A percentile compares a stretch with the other conserved stretches of the same genome.
Conservation (phyloP, 495 filamentous ascomycete species). For the Neurospora cerealis region DNA sequence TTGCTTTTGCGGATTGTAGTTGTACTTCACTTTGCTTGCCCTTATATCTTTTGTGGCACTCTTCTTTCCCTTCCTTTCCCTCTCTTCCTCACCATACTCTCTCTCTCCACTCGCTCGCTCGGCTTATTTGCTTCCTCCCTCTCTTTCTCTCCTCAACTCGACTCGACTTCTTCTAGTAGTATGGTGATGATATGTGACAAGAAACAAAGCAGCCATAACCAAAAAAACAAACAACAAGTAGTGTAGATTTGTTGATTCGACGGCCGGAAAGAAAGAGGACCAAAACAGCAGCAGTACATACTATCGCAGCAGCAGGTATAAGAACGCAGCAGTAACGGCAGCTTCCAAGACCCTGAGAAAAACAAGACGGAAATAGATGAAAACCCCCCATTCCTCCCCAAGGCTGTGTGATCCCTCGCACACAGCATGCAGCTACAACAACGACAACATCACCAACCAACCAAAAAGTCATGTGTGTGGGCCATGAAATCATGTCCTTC, state of each 20-base stretch:
- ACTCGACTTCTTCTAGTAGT: background rate
- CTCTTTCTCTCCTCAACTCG: background rate
- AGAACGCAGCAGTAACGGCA: background rate
- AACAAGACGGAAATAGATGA: background rate
- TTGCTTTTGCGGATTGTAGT: background rate
- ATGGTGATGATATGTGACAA: background rate
- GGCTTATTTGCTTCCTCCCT: background rate
- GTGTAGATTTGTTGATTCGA: background rate
- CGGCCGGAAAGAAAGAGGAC: background rate
- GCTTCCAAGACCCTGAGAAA: background rate
- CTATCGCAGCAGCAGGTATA: background rate
- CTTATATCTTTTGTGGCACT: background rate
- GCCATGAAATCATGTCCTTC: background rate
- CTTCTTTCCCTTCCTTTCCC: background rate
- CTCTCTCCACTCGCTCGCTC: background rate
- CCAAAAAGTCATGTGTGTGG: background rate
- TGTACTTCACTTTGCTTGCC: background rate
- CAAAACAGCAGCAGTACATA: background rate
- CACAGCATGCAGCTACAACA: background rate
- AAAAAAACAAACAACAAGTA: background rate
- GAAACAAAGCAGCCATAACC: background rate
- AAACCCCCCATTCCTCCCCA: background rate
- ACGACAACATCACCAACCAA: background rate
- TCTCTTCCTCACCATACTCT: background rate
- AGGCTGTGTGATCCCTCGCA: background rate